Evolutionary conservation across 1,139 yeast species (phyloP).

Genomic region (Kodamaea ohmeri): DNA sequence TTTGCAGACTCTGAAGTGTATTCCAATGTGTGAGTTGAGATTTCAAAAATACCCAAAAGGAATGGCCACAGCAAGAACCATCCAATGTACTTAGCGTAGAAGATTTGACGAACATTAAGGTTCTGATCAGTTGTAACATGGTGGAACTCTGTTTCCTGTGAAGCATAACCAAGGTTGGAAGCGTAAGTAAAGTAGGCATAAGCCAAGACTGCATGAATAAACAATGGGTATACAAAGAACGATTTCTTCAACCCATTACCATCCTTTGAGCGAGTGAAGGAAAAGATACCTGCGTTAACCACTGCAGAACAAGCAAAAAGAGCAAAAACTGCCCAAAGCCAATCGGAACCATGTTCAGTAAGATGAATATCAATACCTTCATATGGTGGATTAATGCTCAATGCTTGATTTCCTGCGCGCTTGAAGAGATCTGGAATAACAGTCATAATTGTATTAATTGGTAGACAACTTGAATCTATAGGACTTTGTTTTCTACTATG

Average conservation of each 20-base stretch:
- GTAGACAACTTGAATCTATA: too few species aligned
- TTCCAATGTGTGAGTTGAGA: slow-evolving; percentile 40
- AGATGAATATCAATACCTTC: slow-evolving; percentile 47
- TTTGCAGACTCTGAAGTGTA: slow-evolving; percentile 31
- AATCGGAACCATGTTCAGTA: slow-evolving; percentile 61
- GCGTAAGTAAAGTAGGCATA: slow-evolving; percentile 62
- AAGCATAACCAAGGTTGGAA: slow-evolving; percentile 64
- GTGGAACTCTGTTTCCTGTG: slow-evolving; percentile 51
- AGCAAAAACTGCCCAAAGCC: slow-evolving; percentile 69
- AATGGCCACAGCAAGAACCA: slow-evolving; percentile 67
- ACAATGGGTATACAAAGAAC: slow-evolving; percentile 46
- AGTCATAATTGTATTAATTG: too few species aligned
- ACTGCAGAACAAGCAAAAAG: slow-evolving; percentile 45
- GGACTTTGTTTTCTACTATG: too few species aligned
- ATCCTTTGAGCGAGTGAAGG: slow-evolving; percentile 31
- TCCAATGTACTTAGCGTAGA: slow-evolving; percentile 63
- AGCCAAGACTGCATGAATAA: slow-evolving; percentile 46
- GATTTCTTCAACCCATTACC: slow-evolving; percentile 33
- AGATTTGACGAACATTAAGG: slow-evolving; percentile 56
- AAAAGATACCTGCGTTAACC: slow-evolving; percentile 38
- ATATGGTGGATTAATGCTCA: slow-evolving; percentile 45
- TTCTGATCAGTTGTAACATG: slow-evolving; percentile 42
- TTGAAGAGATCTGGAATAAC: slow-evolving; percentile 17
- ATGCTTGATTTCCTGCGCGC: slow-evolving; percentile 44
- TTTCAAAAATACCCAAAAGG: slow-evolving; percentile 45